These are phyloP conservation scores for Dimargaris xerosporica DNA, from an alignment of 192 early-diverging fungal genomes.

Conservation along the genomic window DNA sequence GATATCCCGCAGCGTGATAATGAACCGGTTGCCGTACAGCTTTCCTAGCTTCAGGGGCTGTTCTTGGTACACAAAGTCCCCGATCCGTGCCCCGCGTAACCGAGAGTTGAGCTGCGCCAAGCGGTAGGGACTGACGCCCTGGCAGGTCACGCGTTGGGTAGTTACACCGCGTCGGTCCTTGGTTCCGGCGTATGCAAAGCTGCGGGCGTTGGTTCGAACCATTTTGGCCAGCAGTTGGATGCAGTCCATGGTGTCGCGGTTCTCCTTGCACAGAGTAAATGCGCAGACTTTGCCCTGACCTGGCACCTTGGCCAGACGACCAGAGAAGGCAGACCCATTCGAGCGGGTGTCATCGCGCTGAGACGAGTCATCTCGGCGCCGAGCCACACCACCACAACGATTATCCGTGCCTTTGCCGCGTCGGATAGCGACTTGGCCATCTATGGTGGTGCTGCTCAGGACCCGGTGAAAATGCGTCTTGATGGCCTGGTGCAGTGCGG, in stretches of 20 bases:
- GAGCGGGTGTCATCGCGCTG: not conserved
- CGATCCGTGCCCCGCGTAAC: slow-evolving; percentile 40
- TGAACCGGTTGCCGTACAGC: slow-evolving; percentile 79
- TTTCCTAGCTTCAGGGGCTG: slow-evolving; percentile 67
- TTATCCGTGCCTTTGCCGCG: not conserved
- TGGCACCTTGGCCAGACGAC: slow-evolving; percentile 28
- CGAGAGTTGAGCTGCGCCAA: slow-evolving; percentile 36
- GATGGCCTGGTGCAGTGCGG: slow-evolving; percentile 23
- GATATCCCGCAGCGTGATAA: slow-evolving; percentile 55
- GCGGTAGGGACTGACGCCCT: slow-evolving; percentile 22
- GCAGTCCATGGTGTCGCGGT: slow-evolving; percentile 78
- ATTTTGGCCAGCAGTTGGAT: slow-evolving; percentile 12
- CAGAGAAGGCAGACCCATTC: not conserved
- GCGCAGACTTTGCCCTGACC: slow-evolving; percentile 56
- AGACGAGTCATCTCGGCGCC: slow-evolving; percentile 12
- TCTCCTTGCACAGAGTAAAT: slow-evolving; percentile 87
- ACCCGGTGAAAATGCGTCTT: slow-evolving; percentile 24
- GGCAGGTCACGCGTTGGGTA: slow-evolving; percentile 36
- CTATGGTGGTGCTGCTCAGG: slow-evolving; percentile 23
- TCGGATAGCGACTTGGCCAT: slow-evolving; percentile 21
- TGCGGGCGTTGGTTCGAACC: slow-evolving; percentile 21
- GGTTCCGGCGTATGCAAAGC: slow-evolving; percentile 76
- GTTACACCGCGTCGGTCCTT: slow-evolving; percentile 92
- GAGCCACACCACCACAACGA: not conserved
- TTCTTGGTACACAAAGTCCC: slow-evolving; percentile 57